Evolutionary conservation across 495 filamentous ascomycete genomes (phyloP).

Genomic region (Penicillium flavigenum): DNA sequence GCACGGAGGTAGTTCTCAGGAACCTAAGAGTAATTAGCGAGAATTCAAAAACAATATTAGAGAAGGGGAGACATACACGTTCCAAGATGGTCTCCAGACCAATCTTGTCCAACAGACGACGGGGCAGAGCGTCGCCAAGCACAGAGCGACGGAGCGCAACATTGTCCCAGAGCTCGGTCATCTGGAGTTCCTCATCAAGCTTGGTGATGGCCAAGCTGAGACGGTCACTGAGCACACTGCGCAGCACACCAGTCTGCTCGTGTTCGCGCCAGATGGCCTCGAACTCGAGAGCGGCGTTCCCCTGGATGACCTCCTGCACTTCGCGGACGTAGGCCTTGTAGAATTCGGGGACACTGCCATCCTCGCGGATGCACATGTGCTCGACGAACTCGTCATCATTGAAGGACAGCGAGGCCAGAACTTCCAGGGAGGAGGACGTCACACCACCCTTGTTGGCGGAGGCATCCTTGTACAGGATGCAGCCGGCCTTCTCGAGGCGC

Average conservation of each 20-base stretch:
- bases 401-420: slow-evolving; percentile 90
- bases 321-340: slow-evolving; percentile 90
- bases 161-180: slow-evolving; percentile 88
- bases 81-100: slow-evolving; percentile 82
- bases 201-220: slow-evolving; percentile 89
- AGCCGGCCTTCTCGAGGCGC: slow-evolving; percentile 87
- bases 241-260: slow-evolving; percentile 70
- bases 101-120: slow-evolving; percentile 80
- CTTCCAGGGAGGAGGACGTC: slow-evolving; percentile 95
- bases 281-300: slow-evolving; percentile 90
- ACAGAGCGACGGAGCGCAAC: slow-evolving; percentile 72
- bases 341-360: slow-evolving; percentile 81
- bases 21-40: slow-evolving; percentile 54
- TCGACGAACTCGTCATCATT: slow-evolving; percentile 82
- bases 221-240: slow-evolving; percentile 83
- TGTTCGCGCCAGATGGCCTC: slow-evolving; percentile 98
- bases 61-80: slow-evolving; percentile 54
- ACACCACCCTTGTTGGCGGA: slow-evolving; percentile 99
- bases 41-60: slow-evolving; percentile 5
- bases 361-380: slow-evolving; percentile 85
- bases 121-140: slow-evolving; percentile 81
- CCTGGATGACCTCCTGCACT: slow-evolving; percentile 83
- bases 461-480: slow-evolving; percentile 94
- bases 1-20: slow-evolving; percentile 89
- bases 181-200: slow-evolving; percentile 91